Conservation (phyloP, 306 rosid species). For the Notholithocarpus densiflorus region DNA sequence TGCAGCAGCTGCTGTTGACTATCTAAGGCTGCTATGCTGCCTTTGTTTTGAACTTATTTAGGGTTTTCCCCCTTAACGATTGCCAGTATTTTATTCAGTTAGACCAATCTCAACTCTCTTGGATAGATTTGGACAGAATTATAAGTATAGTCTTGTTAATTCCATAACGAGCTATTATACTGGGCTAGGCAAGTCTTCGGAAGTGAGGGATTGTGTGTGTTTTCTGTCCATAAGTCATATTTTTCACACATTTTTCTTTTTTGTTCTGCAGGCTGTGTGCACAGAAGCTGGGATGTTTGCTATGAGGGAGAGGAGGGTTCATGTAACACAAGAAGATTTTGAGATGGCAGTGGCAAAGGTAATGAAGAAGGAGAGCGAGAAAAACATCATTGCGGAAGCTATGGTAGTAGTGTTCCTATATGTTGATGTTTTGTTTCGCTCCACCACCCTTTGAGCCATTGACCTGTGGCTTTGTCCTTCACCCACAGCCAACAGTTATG, state of each 20-base stretch:
- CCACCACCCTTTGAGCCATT: not conserved
- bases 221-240: not conserved
- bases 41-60: not conserved
- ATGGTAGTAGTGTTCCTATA: conserved; percentile 58
- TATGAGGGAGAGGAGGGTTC: conserved; percentile 92
- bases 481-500: not conserved
- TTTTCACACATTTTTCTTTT: not conserved
- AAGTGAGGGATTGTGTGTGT: not conserved
- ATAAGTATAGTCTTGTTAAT: not conserved
- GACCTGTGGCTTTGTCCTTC: not conserved
- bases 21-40: not conserved
- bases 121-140: not conserved
- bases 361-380: conserved; percentile 97
- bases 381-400: conserved; percentile 92
- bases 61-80: not conserved
- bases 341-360: conserved; percentile 99
- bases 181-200: not conserved
- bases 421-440: not conserved
- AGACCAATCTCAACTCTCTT: not conserved
- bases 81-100: not conserved
- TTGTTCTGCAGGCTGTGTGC: conserved; percentile 78
- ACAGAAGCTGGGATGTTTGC: conserved; percentile 99
- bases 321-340: conserved; percentile 94
- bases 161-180: not conserved
- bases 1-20: not conserved